Evolutionary conservation across 306 rosid genomes (phyloP), one percentile per base, ranked within the genome.

Genomic region (Psophocarpus tetragonolobus): DNA sequence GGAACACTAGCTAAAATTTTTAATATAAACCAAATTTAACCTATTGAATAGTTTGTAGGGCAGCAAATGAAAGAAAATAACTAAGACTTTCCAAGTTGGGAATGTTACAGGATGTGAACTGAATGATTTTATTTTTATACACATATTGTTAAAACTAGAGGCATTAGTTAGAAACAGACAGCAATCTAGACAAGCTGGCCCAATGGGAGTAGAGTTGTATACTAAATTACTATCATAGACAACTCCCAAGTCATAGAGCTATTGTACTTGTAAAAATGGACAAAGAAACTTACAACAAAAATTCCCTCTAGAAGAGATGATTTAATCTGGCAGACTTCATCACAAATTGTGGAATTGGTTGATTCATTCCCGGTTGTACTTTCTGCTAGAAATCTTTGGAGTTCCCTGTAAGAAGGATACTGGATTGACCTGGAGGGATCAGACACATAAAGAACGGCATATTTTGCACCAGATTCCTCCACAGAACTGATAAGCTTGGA

Each of bases 301-400:
- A 95, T 53, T 65, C 98, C 98, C 81, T 95, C 97, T 67, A 95
- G 81, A 85, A 95, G 97, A n/a, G 97, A 92, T 60, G 98, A 85
- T 81, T 92, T 92, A 78, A 92, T 70, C 77, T 86, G 90, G 87
- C 98, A 95, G 81, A 95, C 92, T 79, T 77, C 85, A 85, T 90
- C 95, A 82, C 98, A 95, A 50, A 15, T 1, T 21, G 88, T 82
- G 35, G 68, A 53, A 78, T 84, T 87, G 61, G 38, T 54, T 29
- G 90, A 85, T 83, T 1, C 69, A 81, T 89, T 85, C 68, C 84
- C 93, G 4, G 68, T 17, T 15, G 92, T 42, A 69, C 88, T 77
- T 85, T 95, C 98, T 18, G 83, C 96, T 33, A 95, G 87, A 83
- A 91, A 91, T 75, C 98, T 89, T 85, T 86, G 92, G 47, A 95